Conservation (phyloP, 495 filamentous ascomycete genomes). For the Podospora bellae-mahoneyi region DNA sequence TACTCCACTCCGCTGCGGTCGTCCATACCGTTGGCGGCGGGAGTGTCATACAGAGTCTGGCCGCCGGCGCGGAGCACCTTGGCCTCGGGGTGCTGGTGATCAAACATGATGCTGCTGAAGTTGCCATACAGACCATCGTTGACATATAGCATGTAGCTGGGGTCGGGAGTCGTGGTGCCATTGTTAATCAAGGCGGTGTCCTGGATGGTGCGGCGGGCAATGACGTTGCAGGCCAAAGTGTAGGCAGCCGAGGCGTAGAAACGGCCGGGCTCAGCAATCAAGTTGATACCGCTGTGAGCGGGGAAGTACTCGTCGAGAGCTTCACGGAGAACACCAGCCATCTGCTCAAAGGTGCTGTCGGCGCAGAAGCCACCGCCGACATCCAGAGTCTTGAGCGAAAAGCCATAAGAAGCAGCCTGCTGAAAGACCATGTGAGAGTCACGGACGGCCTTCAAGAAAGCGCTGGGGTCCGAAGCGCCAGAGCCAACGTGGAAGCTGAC, state of each 20-base stretch:
- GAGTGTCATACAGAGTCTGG: constrained; percentile 48
- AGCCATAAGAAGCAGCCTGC: constrained; percentile 74
- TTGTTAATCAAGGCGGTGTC: constrained; percentile 32
- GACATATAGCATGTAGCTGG: constrained; percentile 90
- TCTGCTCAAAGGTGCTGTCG: constrained; percentile 78
- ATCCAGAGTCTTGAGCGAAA: constrained; percentile 79
- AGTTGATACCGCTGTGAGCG: constrained; percentile 59
- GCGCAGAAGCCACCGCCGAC: constrained; percentile 90
- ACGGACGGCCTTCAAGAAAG: constrained; percentile 83
- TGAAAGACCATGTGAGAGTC: constrained; percentile 90
- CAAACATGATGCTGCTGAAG: constrained; percentile 98
- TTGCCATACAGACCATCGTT: constrained; percentile 98
- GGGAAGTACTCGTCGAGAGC: constrained; percentile 88
- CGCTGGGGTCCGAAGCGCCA: constrained; percentile 82
- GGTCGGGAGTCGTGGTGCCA: constrained; percentile 40
- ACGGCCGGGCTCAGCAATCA: constrained; percentile 95
- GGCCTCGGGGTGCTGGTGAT: constrained; percentile 88
- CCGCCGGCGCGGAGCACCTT: constrained; percentile 67
- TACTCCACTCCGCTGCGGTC: constrained; percentile 56
- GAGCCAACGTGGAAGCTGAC: constrained; percentile 98
- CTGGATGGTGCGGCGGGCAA: constrained; percentile 85
- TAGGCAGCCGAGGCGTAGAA: constrained; percentile 94
- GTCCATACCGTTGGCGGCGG: constrained; percentile 35
- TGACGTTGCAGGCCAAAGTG: constrained; percentile 88
- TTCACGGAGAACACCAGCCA: constrained; percentile 73